Evolutionary conservation across 1,284 basidiomycete genomes (phyloP), one percentile per base, ranked within the genome.

Genomic region (Cryptococcus sp.): DNA sequence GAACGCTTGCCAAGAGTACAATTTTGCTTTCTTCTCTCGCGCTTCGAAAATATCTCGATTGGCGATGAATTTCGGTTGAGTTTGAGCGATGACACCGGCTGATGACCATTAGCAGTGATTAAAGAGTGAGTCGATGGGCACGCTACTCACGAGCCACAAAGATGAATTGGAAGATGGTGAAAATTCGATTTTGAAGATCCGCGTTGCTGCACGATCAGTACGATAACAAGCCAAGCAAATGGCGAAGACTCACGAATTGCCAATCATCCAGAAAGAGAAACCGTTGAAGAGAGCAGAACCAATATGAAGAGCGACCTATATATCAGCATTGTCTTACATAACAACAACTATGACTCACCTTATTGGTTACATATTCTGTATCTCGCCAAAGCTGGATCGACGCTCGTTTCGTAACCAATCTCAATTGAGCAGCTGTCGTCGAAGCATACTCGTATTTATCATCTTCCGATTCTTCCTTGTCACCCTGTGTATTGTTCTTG

Each of bases 21-120:
- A 63, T 62, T 73, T 73, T 14, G 66, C 63, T 52, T 71, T 72
- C 54, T 72, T 71, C 62, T 78, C 76, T 36, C 75, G 58, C 1
- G 68, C 67, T 58, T 77, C 76, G 48, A 73, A 78, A 47, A 78
- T 65, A 56, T 71, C 70, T 47, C 76, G 62, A 49, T 71, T 67
- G 53, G 68, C 71, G 56, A 78, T 73, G 58, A 77, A 78, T 48
- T 72, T 68, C 36, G 76, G 76, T 58, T 77, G 74, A 5, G 72
- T 65, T 55, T 76, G 75, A 6, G 68, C 70, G 34, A 76, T 74
- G 47, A 73, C 71, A 55, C 69, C 69, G 45, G 71, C 62, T 64
- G 30, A 8, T 41, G 41, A 5, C 34, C 3, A 14, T 35, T 23
- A 50, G 37, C 15, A 7, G 34, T 10, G 14, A 7, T 14, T 13